These are phyloP conservation scores for Lagenidium giganteum DNA, from an alignment of 352 stramenopile species.

Conservation along the genomic window DNA sequence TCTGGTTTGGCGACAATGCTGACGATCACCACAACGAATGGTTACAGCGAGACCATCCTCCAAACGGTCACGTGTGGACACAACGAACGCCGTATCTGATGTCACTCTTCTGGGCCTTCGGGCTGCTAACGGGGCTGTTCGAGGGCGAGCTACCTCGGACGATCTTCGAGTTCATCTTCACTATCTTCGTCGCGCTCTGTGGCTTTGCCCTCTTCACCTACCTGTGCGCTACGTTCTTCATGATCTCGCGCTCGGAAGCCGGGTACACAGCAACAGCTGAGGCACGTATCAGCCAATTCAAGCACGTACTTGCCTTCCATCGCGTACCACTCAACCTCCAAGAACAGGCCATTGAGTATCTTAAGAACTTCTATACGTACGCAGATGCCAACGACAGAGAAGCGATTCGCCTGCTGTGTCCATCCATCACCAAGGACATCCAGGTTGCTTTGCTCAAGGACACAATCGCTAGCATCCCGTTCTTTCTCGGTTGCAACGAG, in stretches of 20 bases:
- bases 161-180: constrained; percentile 5
- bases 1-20: background rate
- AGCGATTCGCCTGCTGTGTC: constrained; percentile 1
- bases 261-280: too few relatives aligned
- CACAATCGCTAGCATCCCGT: constrained; percentile 1
- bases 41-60: background rate
- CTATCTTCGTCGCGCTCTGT: constrained; percentile 4
- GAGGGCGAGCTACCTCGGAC: constrained; percentile 6
- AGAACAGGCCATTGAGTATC: background rate
- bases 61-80: too few relatives aligned
- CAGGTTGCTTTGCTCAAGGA: constrained; percentile 1
- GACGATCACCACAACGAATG: background rate
- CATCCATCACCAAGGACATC: constrained; percentile 3
- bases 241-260: too few relatives aligned
- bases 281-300: constrained; percentile 2
- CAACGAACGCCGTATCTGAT: too few relatives aligned
- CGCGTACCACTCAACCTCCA: constrained; percentile 1
- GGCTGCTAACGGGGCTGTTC: too few relatives aligned
- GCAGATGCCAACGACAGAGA: background rate
- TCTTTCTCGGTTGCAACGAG: background rate
- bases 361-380: background rate
- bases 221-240: too few relatives aligned
- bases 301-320: constrained; percentile 4
- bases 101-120: too few relatives aligned
- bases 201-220: constrained; percentile 13